Conservation (phyloP, 495 filamentous ascomycete species). For the Aspergillus diversus region DNA sequence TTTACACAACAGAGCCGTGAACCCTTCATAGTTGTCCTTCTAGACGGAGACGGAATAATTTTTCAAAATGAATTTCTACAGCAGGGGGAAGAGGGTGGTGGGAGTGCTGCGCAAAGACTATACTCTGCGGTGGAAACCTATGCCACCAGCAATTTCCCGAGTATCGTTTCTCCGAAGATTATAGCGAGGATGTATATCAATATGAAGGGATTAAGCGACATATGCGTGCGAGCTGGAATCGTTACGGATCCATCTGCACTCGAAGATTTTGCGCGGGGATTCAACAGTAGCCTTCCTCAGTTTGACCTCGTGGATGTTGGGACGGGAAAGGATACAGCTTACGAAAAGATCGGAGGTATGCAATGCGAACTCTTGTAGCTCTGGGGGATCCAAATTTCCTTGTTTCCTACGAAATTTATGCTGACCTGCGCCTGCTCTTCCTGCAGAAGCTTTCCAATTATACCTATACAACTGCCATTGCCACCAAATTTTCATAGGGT, state of each 20-base stretch:
- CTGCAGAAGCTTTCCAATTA: slow-evolving; percentile 69
- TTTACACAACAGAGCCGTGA: slow-evolving; percentile 63
- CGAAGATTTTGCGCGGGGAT: slow-evolving; percentile 73
- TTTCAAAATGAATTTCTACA: slow-evolving; percentile 69
- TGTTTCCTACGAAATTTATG: slow-evolving; percentile 2
- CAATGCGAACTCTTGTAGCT: slow-evolving; percentile 11
- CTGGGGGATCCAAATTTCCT: slow-evolving; percentile 2
- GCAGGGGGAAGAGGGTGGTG: slow-evolving; percentile 70
- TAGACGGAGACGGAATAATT: slow-evolving; percentile 79
- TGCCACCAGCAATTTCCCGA: slow-evolving; percentile 47
- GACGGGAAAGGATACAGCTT: slow-evolving; percentile 66
- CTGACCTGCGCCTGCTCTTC: slow-evolving; percentile 18
- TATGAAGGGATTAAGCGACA: slow-evolving; percentile 63
- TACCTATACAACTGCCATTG: slow-evolving; percentile 73
- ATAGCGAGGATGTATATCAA: slow-evolving; percentile 72
- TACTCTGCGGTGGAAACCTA: slow-evolving; percentile 54
- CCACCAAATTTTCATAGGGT: slow-evolving; percentile 79
- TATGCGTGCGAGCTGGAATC: slow-evolving; percentile 60
- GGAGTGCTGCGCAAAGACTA: slow-evolving; percentile 67
- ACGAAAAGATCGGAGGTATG: slow-evolving; percentile 77
- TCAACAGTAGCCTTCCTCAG: slow-evolving; percentile 69
- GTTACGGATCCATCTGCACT: slow-evolving; percentile 55
- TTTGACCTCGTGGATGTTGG: slow-evolving; percentile 82
- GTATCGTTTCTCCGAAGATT: slow-evolving; percentile 60
- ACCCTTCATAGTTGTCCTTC: slow-evolving; percentile 73